Evolutionary conservation across 2,329 filamentous ascomycete genomes (phyloP).

Genomic region (Penicillium sp.): DNA sequence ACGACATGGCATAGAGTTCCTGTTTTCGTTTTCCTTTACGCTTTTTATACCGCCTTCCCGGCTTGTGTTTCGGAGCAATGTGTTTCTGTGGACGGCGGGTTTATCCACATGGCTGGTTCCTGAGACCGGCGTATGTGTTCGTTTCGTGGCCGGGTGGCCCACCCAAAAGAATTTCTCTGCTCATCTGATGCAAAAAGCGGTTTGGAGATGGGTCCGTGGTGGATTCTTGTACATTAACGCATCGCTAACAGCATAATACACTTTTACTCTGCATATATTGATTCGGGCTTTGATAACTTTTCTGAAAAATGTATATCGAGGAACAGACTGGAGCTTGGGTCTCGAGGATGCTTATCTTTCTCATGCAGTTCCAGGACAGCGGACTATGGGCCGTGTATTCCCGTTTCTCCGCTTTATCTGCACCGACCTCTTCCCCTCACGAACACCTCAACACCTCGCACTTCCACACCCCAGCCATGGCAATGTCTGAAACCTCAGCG

Average conservation of each 20-base stretch:
- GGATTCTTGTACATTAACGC: slow-evolving; percentile 38
- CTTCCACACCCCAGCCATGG: neutral
- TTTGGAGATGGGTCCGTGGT: slow-evolving; percentile 14
- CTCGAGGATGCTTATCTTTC: neutral
- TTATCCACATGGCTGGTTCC: slow-evolving; percentile 27
- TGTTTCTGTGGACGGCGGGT: slow-evolving; percentile 27
- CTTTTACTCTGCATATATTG: slow-evolving; percentile 12
- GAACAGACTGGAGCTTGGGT: neutral
- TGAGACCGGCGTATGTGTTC: slow-evolving; percentile 23
- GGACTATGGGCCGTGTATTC: neutral
- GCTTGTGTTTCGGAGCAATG: slow-evolving; percentile 28
- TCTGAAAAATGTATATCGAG: neutral
- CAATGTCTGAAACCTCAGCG: slow-evolving; percentile 4
- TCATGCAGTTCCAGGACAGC: neutral
- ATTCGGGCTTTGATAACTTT: neutral
- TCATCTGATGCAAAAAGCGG: slow-evolving; percentile 21
- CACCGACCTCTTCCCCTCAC: slow-evolving; percentile 11
- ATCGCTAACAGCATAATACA: slow-evolving; percentile 34
- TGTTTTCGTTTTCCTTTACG: slow-evolving; percentile 21
- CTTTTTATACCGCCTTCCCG: slow-evolving; percentile 28
- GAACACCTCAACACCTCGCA: neutral
- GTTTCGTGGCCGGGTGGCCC: slow-evolving; percentile 6
- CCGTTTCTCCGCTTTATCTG: slow-evolving; percentile 7
- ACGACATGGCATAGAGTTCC: slow-evolving; percentile 39
- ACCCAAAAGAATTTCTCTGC: slow-evolving; percentile 16